Base-by-base conservation (phyloP, 148 eudicot species). In the Vaccinium myrtillus region DNA sequence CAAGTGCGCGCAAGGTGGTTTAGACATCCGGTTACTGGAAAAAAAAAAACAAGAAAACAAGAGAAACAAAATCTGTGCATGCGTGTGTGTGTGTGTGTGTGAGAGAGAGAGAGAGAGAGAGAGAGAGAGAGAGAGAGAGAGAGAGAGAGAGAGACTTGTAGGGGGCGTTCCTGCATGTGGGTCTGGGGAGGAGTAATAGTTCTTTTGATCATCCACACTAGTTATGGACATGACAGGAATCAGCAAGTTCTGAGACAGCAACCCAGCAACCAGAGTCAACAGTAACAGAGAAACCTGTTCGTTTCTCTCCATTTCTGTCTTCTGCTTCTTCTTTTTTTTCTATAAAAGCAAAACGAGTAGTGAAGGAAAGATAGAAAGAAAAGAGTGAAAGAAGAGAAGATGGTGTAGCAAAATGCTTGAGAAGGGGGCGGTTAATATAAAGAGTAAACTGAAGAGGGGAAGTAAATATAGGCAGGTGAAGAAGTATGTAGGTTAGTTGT, bases 391-490 rank as follows among this genome's bases (percentile, higher is more conserved):
- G 18, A 36, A 30, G 8, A 21, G 55, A 79, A 55, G 59, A 53
- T 51, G 80, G 76, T 27, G 2, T 69, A 49, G 55, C 76, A 9
- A 58, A 59, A 59, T 83, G 85, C n/a, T 82, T 7, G 10, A 46
- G 56, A 54, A 79, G 46, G 84, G 81, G 83, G 86, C 30, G 78
- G 36, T 78, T 78, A 89, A 86, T 91, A 88, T 91, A 88, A 78
- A 86, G 84, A 80, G 16, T 39, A 48, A 51, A 30, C 21, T 81
- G 84, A 18, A 69, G 84, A 43, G 58, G 83, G 83, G 89, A 61
- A 89, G 90, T 91, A 91, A 93, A 89, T 91, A 88, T 71, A 85
- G 83, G 85, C 91, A 90, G 95, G 92, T 87, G 87, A 87, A 86
- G 56, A 71, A 54, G 91, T 89, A 74, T 89, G 92, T 87, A 87